Evolutionary conservation across 441 rosid genomes (phyloP).

Genomic region (Macaranga tanarius): DNA sequence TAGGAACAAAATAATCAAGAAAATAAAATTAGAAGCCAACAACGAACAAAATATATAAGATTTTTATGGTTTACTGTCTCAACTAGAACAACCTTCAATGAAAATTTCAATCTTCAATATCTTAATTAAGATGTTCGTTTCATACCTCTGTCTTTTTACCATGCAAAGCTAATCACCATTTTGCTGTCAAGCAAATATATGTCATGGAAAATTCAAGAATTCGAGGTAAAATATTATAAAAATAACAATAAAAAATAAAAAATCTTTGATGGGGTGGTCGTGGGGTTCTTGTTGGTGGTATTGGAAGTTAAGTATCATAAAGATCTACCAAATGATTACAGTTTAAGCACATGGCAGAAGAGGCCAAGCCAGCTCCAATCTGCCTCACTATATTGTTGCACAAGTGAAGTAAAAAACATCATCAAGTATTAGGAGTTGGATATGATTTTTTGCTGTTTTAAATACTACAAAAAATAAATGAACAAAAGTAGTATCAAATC

Average conservation of each 20-base stretch:
- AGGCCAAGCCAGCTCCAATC: too few species aligned
- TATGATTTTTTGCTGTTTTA: background rate
- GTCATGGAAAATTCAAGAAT: too few species aligned
- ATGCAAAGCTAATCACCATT: too few species aligned
- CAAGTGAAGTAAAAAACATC: background rate
- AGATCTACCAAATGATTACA: background rate
- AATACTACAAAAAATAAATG: too few species aligned
- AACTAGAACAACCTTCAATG: background rate
- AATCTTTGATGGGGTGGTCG: too few species aligned
- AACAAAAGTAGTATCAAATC: too few species aligned
- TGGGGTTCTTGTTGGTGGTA: too few species aligned
- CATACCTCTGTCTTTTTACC: background rate
- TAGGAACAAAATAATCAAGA: background rate
- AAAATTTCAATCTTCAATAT: constrained; percentile 5
- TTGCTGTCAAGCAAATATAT: too few species aligned
- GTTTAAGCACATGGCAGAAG: background rate
- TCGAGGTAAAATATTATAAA: too few species aligned
- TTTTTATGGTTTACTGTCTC: too few species aligned
- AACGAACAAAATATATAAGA: background rate
- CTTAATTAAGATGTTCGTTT: background rate
- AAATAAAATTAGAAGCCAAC: background rate
- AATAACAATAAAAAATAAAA: too few species aligned
- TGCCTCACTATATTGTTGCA: background rate
- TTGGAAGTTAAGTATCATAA: background rate
- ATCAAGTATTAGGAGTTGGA: background rate